These are phyloP conservation scores for Omphalotus guepiniiformis DNA, from an alignment of 768 basidiomycete species.

Conservation along the genomic window DNA sequence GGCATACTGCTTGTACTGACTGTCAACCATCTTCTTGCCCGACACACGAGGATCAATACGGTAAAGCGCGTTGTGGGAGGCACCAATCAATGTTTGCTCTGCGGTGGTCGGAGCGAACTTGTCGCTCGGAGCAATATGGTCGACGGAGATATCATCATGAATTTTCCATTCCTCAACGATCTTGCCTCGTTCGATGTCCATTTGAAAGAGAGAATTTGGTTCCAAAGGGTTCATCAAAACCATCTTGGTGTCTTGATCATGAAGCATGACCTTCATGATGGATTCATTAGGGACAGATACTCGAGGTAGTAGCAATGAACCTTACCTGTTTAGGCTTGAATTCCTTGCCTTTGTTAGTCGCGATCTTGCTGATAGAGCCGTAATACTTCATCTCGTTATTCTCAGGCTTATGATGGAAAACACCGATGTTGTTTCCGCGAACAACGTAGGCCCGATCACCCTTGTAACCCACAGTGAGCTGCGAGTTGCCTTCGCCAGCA, in stretches of 20 bases:
- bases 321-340: conserved; percentile 85
- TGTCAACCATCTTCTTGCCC: conserved; percentile 90
- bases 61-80: conserved; percentile 94
- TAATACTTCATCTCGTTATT: conserved; percentile 76
- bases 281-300: conserved; percentile 9
- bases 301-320: conserved; percentile 8
- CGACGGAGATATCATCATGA: conserved; percentile 81
- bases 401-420: conserved; percentile 67
- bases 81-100: conserved; percentile 90
- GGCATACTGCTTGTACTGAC: conserved; percentile 93
- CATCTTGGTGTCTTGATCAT: conserved; percentile 96
- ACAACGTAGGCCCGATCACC: conserved; percentile 93
- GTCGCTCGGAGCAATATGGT: conserved; percentile 87
- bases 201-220: conserved; percentile 76
- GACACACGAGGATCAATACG: conserved; percentile 94
- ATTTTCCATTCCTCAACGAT: conserved; percentile 99
- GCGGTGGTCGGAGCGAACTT: conserved; percentile 94
- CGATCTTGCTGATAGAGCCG: conserved; percentile 81
- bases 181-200: conserved; percentile 94
- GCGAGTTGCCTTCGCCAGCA: conserved; percentile 74
- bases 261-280: conserved; percentile 78
- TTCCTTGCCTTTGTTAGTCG: conserved; percentile 72
- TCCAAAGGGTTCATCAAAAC: conserved; percentile 81
- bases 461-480: conserved; percentile 91
- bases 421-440: conserved; percentile 87